These are phyloP conservation scores for Tanozyma kutaoensis DNA, from an alignment of 805 yeast genomes.

Conservation along the genomic window DNA sequence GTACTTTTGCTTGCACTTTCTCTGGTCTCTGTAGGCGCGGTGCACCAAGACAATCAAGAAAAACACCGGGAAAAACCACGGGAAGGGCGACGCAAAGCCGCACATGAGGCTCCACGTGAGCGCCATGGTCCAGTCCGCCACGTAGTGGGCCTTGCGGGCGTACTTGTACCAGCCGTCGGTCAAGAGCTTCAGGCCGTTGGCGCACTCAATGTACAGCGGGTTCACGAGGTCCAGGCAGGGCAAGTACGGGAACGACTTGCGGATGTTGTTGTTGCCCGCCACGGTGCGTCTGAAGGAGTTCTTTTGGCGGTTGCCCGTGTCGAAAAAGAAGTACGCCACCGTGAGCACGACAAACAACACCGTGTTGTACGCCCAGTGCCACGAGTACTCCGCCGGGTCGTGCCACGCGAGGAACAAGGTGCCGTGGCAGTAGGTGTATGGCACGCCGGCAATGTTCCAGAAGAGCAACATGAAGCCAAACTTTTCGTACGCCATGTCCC, in stretches of 20 bases:
- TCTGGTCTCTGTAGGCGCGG: conserved; percentile 79
- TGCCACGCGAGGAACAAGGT: conserved; percentile 75
- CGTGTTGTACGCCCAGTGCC: conserved; percentile 51
- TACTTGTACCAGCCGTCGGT: conserved; percentile 92
- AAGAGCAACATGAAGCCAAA: conserved; percentile 98
- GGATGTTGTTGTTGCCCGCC: conserved; percentile 63
- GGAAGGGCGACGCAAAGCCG: conserved; percentile 79
- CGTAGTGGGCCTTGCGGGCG: conserved; percentile 91
- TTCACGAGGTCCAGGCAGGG: conserved; percentile 73
- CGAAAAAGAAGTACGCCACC: conserved; percentile 81
- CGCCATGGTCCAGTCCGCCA: conserved; percentile 85
- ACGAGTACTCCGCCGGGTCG: conserved; percentile 68
- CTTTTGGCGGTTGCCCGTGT: conserved; percentile 91
- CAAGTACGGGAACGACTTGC: conserved; percentile 89
- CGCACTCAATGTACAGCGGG: conserved; percentile 77
- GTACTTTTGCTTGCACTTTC: conserved; percentile 75
- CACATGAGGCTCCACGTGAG: conserved; percentile 86
- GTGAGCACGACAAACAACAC: conserved; percentile 43
- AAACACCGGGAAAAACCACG: conserved; percentile 93
- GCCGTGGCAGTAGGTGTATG: conserved; percentile 93
- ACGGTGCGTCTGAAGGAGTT: conserved; percentile 75
- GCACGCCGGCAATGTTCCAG: conserved; percentile 99
- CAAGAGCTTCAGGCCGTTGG: conserved; percentile 70
- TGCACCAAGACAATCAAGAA: conserved; percentile 80
- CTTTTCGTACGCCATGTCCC: conserved; percentile 99